A percentile compares a stretch with the other conserved stretches of the same genome.
Evolutionary conservation across 1,139 yeast genomes (phyloP).

Genomic region (Magnusiomyces paraingens): DNA sequence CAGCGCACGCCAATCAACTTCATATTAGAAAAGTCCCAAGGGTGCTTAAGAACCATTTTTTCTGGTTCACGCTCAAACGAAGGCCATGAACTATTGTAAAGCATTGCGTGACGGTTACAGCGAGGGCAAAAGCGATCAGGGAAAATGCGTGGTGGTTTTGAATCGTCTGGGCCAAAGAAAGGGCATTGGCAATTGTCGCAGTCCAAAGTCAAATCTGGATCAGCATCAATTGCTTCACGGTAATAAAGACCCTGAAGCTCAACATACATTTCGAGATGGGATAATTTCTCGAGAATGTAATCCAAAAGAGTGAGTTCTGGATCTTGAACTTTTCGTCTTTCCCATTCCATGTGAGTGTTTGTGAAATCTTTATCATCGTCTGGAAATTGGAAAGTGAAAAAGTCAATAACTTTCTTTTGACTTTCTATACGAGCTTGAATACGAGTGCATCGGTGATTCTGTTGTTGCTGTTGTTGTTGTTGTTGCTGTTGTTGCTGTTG

Average conservation of each 20-base stretch:
- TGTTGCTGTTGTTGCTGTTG: too few species aligned
- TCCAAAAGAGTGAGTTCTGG: conserved; percentile 11
- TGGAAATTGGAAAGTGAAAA: conserved; percentile 13
- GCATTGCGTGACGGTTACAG: conserved; percentile 29
- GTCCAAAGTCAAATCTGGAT: conserved; percentile 16
- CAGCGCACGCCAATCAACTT: conserved; percentile 14
- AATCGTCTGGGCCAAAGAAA: conserved; percentile 20
- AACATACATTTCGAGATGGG: conserved; percentile 7
- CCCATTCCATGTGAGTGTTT: conserved; percentile 12
- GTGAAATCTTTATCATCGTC: conserved; percentile 14
- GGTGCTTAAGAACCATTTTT: conserved; percentile 18
- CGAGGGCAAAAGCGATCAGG: conserved; percentile 26
- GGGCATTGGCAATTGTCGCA: conserved; percentile 26
- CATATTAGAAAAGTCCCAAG: conserved; percentile 16
- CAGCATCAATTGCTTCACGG: conserved; percentile 20
- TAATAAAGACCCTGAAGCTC: conserved; percentile 19
- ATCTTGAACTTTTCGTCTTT: conserved; percentile 2
- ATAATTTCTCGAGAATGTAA: conserved; percentile 11
- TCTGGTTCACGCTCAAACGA: conserved; percentile 16
- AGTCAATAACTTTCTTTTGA: conserved; percentile 1
- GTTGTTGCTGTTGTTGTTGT: too few species aligned
- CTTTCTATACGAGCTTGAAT: too few species aligned
- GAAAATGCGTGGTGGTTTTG: conserved; percentile 13
- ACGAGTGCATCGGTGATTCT: too few species aligned
- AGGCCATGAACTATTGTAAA: conserved; percentile 31